These are phyloP conservation scores for Lophium mytilinum DNA, from an alignment of 495 filamentous ascomycete species.

Conservation along the genomic window DNA sequence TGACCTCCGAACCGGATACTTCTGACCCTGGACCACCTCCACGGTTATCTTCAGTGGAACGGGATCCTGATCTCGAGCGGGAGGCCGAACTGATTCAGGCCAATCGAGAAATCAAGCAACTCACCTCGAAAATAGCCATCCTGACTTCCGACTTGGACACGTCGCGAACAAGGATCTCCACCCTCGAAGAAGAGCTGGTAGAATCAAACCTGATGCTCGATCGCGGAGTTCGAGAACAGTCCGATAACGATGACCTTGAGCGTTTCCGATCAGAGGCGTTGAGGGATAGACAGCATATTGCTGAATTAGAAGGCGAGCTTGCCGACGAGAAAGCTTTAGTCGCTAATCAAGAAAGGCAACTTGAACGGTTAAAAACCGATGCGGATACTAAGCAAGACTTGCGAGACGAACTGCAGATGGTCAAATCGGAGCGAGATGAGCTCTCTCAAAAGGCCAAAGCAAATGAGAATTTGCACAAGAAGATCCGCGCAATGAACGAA, in stretches of 20 bases:
- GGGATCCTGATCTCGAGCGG: constrained; percentile 33
- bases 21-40: constrained; percentile 18
- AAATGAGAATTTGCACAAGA: constrained; percentile 61
- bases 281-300: constrained; percentile 33
- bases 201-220: constrained; percentile 30
- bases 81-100: constrained; percentile 26
- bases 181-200: constrained; percentile 33
- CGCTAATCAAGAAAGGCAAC: constrained; percentile 55
- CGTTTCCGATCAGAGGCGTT: constrained; percentile 25
- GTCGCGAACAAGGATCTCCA: constrained; percentile 21
- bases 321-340: constrained; percentile 32
- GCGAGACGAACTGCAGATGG: constrained; percentile 50
- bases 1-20: constrained; percentile 16
- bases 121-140: constrained; percentile 8
- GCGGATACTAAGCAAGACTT: constrained; percentile 32
- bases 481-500: constrained; percentile 56
- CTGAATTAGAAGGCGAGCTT: constrained; percentile 33
- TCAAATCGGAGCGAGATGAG: constrained; percentile 65
- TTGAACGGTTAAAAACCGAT: constrained; percentile 44
- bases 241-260: constrained; percentile 25
- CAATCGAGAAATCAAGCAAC: constrained; percentile 16
- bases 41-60: constrained; percentile 13
- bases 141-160: constrained; percentile 24
- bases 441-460: constrained; percentile 74
- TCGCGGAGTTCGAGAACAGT: constrained; percentile 12